Evolutionary conservation across 2,329 filamentous ascomycete species (phyloP).

Genomic region (Aureobasidium sp.): DNA sequence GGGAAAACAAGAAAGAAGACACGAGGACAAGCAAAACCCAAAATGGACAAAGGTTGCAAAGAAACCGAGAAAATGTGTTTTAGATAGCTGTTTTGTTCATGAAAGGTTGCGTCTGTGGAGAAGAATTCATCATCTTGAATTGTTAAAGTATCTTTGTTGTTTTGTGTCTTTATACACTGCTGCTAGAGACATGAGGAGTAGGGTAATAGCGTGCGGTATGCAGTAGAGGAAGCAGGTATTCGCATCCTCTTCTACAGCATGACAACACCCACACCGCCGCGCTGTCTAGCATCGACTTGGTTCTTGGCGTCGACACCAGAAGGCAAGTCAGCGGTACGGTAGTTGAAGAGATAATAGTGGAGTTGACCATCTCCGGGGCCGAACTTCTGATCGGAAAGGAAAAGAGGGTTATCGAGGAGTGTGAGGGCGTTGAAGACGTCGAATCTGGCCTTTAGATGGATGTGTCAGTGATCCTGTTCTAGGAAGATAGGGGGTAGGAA

Average conservation of each 20-base stretch:
- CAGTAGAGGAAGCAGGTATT: not conserved
- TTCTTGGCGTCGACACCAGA: conserved; percentile 79
- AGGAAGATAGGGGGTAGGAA: too few species aligned
- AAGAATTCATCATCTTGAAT: too few species aligned
- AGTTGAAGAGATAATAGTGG: conserved; percentile 98
- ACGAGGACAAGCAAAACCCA: not conserved
- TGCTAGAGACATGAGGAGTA: too few species aligned
- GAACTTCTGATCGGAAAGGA: conserved; percentile 90
- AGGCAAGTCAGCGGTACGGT: conserved; percentile 73
- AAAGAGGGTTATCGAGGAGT: conserved; percentile 85
- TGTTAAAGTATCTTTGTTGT: too few species aligned
- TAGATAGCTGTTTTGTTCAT: not conserved
- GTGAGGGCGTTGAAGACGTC: conserved; percentile 97
- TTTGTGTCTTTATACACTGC: too few species aligned
- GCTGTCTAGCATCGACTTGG: conserved; percentile 62
- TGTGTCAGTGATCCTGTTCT: not conserved
- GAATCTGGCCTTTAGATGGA: conserved; percentile 51
- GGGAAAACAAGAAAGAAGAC: not conserved
- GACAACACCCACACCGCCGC: conserved; percentile 84
- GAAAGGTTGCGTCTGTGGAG: too few species aligned
- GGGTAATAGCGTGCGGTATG: not conserved
- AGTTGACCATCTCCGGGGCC: conserved; percentile 88
- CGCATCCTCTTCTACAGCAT: conserved; percentile 50
- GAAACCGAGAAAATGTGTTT: not conserved
- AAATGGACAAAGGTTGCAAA: not conserved